Base-by-base conservation (phyloP, 192 early-diverging fungal genomes). In the Rhizoclosmatium sp. region DNA sequence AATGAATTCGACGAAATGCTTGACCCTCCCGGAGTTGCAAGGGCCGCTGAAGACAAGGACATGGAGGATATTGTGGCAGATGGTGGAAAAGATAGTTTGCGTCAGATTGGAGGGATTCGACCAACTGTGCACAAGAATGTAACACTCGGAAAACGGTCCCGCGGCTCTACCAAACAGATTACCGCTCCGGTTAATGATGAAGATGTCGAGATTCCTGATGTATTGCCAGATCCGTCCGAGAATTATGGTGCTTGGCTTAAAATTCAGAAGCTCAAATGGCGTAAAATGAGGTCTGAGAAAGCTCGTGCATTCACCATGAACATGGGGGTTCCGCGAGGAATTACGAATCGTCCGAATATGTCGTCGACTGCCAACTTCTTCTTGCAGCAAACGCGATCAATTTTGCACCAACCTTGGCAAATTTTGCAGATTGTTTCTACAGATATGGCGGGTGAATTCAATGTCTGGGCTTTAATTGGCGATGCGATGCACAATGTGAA, bases 371-470 rank as follows among this genome's bases (percentile, higher is more conserved):
- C 82, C n/a, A 84, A 82, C 23, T 95, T 93, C 83, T 94, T 98
- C 81, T 81, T 88, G 64, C 86, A 85, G 44, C 92, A 95, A 62
- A 90, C 92, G 5, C 81, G 84, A 47, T 87, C 89, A 19, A 86
- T 98, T 41, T 75, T 92, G 21, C 87, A 84, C 23, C 86, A 87
- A 21, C 59, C 85, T 2, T 97, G 96, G 96, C 91, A 97, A 71
- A 87, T 99, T 12, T 61, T 99, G 23, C 95, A 97, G 74, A 92
- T 97, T 75, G 87, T 86, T 2, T 93, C 92, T 56, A 95, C 94
- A 4, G 94, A 97, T 49, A 89, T 78, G 2, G 92, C 92, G 3
- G 98, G 98, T 23, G 93, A 95, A 82, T 96, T 96, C 66, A 85
- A 85, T n/a, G 87, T 96, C 12, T 99, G 96, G 96, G 89, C 93